Evolutionary conservation across 345 rosid genomes (phyloP).

Genomic region (Cardamine occulta): DNA sequence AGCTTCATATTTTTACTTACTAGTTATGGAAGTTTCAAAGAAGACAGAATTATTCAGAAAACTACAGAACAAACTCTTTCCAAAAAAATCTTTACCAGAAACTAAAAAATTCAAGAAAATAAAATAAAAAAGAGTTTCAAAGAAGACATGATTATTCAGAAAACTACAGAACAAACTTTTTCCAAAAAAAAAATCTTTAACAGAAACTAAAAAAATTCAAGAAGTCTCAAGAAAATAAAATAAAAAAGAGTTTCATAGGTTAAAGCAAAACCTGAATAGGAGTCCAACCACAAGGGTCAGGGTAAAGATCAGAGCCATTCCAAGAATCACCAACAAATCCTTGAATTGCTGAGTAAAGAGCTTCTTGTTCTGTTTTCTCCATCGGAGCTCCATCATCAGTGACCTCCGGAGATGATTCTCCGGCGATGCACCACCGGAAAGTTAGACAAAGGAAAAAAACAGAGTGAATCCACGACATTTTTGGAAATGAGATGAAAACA

Average conservation of each 20-base stretch:
- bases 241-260: background rate
- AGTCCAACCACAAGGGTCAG: constrained; percentile 99
- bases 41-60: constrained; percentile 24
- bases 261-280: constrained; percentile 81
- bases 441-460: constrained; percentile 11
- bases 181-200: background rate
- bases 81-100: background rate
- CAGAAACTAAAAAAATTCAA: too few relatives aligned
- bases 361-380: constrained; percentile 70
- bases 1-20: constrained; percentile 26
- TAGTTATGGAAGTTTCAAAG: constrained; percentile 35
- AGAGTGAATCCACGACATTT: constrained; percentile 39
- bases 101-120: too few relatives aligned
- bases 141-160: constrained; percentile 28
- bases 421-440: constrained; percentile 21
- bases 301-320: constrained; percentile 91
- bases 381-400: constrained; percentile 55
- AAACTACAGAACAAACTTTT: constrained; percentile 32
- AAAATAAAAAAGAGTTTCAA: background rate
- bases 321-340: constrained; percentile 90
- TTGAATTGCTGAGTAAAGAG: constrained; percentile 72
- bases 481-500: background rate
- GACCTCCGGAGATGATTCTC: constrained; percentile 13
- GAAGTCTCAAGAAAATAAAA: background rate
- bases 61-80: constrained; percentile 28